A percentile compares a stretch with the other conserved stretches of the same genome.
Evolutionary conservation across 768 basidiomycete genomes (phyloP).

Genomic region (Lactarius vividus): DNA sequence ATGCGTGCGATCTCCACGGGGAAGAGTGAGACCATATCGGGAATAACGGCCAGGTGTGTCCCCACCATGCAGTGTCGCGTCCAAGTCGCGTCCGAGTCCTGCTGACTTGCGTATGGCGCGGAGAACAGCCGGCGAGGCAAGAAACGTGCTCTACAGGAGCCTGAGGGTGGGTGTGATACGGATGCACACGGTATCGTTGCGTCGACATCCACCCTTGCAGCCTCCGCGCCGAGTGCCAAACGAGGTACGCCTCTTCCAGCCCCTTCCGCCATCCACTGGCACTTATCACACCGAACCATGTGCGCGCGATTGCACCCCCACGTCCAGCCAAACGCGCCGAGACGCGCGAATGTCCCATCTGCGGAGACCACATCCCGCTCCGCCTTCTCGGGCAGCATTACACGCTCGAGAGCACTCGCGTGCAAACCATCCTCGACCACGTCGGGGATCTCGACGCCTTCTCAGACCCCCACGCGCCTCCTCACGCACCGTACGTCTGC

Average conservation of each 20-base stretch:
- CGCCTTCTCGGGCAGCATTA: constrained; percentile 66
- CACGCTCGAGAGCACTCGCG: constrained; percentile 62
- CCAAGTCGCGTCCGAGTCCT: not conserved
- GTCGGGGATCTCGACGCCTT: constrained; percentile 61
- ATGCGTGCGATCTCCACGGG: not conserved
- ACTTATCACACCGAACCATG: not conserved
- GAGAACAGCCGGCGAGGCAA: constrained; percentile 15
- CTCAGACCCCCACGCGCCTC: constrained; percentile 40
- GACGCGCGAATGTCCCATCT: constrained; percentile 72
- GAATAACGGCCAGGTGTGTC: constrained; percentile 3
- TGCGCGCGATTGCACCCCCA: not conserved
- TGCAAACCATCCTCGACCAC: constrained; percentile 62
- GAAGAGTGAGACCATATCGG: not conserved
- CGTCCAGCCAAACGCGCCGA: constrained; percentile 65
- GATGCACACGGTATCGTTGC: not conserved
- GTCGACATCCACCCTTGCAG: constrained; percentile 7
- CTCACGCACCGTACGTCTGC: constrained; percentile 51
- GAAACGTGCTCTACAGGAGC: not conserved
- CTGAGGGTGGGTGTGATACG: not conserved
- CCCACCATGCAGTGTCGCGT: not conserved
- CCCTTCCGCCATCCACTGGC: not conserved
- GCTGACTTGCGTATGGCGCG: not conserved
- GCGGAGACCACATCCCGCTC: constrained; percentile 67
- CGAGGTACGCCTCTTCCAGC: constrained; percentile 6
- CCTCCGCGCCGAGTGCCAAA: not conserved